These are phyloP conservation scores for Leptodontidium sp. DNA, from an alignment of 2,329 filamentous ascomycete genomes.

Conservation along the genomic window DNA sequence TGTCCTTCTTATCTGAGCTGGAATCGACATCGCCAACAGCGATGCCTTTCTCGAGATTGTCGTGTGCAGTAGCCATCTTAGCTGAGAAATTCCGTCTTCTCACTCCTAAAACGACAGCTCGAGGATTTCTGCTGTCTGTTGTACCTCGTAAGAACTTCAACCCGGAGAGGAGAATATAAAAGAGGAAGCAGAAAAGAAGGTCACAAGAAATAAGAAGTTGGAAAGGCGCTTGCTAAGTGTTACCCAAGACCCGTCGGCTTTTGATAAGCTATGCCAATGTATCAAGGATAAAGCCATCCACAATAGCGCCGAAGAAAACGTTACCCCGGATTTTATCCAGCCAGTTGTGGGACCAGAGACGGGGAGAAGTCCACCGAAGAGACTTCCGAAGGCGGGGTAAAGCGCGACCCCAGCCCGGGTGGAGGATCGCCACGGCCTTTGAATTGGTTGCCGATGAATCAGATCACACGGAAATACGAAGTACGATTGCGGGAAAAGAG, in stretches of 20 bases:
- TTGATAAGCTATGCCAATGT: slow-evolving; percentile 24
- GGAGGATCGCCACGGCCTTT: slow-evolving; percentile 13
- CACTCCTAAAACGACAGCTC: neutral
- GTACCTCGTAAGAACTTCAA: neutral
- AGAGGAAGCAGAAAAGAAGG: slow-evolving; percentile 7
- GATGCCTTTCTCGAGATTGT: slow-evolving; percentile 32
- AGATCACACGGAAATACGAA: neutral
- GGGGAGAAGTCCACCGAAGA: slow-evolving; percentile 1
- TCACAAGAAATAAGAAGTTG: slow-evolving; percentile 7
- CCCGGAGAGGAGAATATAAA: neutral
- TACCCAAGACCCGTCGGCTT: slow-evolving; percentile 12
- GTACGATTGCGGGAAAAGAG: slow-evolving; percentile 1
- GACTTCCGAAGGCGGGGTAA: slow-evolving; percentile 21
- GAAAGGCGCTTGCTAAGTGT: neutral
- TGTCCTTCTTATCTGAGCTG: slow-evolving; percentile 32
- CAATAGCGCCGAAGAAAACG: slow-evolving; percentile 3
- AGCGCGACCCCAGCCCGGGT: neutral
- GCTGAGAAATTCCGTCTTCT: neutral
- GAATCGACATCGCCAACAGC: slow-evolving; percentile 33
- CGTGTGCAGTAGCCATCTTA: slow-evolving; percentile 27
- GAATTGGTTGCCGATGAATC: slow-evolving; percentile 11
- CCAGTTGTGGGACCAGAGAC: slow-evolving; percentile 12
- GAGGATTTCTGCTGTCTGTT: neutral
- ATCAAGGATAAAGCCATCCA: slow-evolving; percentile 18
- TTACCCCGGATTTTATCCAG: slow-evolving; percentile 28